Evolutionary conservation across 768 basidiomycete genomes (phyloP), one percentile per base, ranked within the genome.

Genomic region (Leccinum longicurvipes): DNA sequence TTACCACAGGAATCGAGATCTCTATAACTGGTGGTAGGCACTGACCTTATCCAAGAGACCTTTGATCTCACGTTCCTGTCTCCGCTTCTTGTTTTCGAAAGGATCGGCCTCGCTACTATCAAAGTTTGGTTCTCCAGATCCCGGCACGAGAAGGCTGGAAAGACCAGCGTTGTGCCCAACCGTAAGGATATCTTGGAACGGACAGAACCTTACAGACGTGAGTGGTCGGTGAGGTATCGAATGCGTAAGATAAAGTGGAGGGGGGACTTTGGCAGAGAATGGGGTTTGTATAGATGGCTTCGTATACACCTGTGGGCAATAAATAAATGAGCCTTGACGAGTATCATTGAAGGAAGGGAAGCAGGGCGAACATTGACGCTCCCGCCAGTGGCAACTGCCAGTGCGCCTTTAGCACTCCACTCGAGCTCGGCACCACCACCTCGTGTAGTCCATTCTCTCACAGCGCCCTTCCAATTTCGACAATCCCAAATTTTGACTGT

Each of bases 401-500:
- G 72, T 56, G 84, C 81, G 1, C 96, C 97, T 64, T 84, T 85
- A 60, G 85, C 84, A 63, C 93, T 94, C 88, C 91, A 99, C 42
- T 89, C 85, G 4, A 93, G 60, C 55, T 86, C 87, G 0, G 84
- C 82, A 3, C 79, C 72, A 1, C 83, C 84, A 7, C 88, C 85
- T 53, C 91, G 76, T 36, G 88, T 77, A 9, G 71, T 75, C 93
- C 94, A 89, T 71, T 87, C 81, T 55, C 92, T 77, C 32, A 99
- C 82, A 3, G 86, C 83, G 8, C 90, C 89, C 60, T 89, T 93
- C 94, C 94, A 98, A 74, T 93, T 97, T 54, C 97, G 75, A 66
- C 89, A 92, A 73, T 98, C 97, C 97, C 97, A 99, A 1, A 98
- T 79, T 65, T 98, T 98, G 50, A 99, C 89, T 0, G 75, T 82